Evolutionary conservation across 2,329 filamentous ascomycete genomes (phyloP).

Genomic region (Sporothrix pseudoabietina): DNA sequence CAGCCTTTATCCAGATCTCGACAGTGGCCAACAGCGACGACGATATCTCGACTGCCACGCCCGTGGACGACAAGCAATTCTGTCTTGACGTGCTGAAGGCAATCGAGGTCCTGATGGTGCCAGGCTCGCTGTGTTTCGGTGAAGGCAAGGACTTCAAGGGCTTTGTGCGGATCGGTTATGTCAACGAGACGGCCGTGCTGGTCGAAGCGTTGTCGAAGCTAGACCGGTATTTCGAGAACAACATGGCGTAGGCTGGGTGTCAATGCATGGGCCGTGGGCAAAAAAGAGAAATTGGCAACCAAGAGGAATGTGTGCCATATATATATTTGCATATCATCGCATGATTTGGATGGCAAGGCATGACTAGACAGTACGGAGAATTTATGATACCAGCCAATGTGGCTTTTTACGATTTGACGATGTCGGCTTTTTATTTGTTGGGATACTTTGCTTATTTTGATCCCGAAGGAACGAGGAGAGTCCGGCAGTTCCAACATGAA

Average conservation of each 20-base stretch:
- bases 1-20: conserved; percentile 72
- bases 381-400: not conserved
- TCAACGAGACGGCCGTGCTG: conserved; percentile 69
- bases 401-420: not conserved
- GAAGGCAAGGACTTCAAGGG: conserved; percentile 66
- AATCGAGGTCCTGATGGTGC: conserved; percentile 73
- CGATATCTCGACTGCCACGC: conserved; percentile 41
- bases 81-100: conserved; percentile 68
- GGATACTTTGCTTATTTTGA: not conserved
- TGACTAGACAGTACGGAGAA: not conserved
- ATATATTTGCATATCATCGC: not conserved
- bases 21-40: conserved; percentile 48
- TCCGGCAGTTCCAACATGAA: not conserved
- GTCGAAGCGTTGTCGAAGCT: conserved; percentile 62
- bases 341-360: not conserved
- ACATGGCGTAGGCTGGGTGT: conserved; percentile 35
- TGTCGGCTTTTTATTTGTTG: not conserved
- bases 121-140: conserved; percentile 75
- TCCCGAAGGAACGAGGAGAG: not conserved
- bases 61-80: conserved; percentile 72
- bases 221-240: conserved; percentile 45
- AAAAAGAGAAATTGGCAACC: not conserved
- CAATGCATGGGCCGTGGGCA: no score
- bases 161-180: conserved; percentile 77
- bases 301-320: not conserved